Evolutionary conservation across 2,329 filamentous ascomycete species (phyloP).

Genomic region (Cladosporium sphaerospermum): DNA sequence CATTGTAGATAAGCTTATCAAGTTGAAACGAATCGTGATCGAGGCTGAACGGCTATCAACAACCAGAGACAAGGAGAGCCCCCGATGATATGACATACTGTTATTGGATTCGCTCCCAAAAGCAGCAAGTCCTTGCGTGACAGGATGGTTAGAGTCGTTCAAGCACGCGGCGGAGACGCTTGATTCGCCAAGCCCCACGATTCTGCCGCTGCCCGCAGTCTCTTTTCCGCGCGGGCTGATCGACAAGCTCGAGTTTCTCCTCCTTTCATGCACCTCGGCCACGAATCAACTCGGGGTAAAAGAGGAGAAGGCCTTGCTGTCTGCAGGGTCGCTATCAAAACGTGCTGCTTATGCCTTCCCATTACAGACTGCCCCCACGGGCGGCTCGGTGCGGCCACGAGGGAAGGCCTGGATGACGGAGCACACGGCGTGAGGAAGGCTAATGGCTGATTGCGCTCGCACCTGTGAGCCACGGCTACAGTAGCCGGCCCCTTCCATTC

Average conservation of each 20-base stretch:
- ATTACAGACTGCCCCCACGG: slow-evolving; percentile 1
- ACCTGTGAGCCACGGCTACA: background rate
- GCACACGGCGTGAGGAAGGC: background rate
- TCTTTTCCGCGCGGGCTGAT: slow-evolving; percentile 3
- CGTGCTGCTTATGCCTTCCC: background rate
- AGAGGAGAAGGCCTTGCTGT: slow-evolving; percentile 1
- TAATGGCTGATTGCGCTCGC: slow-evolving; percentile 7
- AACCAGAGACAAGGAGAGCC: too few species aligned
- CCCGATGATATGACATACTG: too few species aligned
- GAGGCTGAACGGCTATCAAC: too few species aligned
- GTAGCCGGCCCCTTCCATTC: too few species aligned
- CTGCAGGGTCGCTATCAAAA: slow-evolving; percentile 2
- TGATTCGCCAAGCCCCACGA: slow-evolving; percentile 7
- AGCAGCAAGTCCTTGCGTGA: slow-evolving; percentile 4
- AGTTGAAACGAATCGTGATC: background rate
- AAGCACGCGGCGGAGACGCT: background rate
- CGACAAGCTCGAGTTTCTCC: background rate
- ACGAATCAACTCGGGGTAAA: background rate
- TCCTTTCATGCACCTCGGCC: slow-evolving; percentile 3
- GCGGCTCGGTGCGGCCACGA: slow-evolving; percentile 3
- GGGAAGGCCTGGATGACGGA: slow-evolving; percentile 9
- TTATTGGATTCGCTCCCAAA: background rate
- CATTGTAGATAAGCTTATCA: background rate
- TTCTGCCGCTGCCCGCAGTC: background rate
- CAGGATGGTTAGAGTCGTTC: background rate